phyloP scores from a whole-genome alignment of 2,329 filamentous ascomycete genomes.

The Tothia fuscella region DNA sequence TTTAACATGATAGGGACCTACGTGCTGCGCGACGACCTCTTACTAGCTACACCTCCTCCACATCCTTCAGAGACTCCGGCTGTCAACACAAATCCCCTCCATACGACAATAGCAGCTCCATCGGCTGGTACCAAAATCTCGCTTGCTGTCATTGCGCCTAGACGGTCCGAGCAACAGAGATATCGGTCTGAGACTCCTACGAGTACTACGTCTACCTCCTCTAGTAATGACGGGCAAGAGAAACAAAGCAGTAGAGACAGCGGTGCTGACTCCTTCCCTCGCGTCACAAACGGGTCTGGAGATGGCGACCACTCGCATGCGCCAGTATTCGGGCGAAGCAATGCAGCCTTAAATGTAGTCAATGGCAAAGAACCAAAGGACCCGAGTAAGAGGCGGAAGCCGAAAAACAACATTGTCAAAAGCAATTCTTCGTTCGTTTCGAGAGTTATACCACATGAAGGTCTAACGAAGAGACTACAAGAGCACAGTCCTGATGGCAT shows the following conservation, averaged over 20 bases:
- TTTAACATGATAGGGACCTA: slow-evolving; percentile 63
- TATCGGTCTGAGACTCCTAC: slow-evolving; percentile 24
- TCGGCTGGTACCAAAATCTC: slow-evolving; percentile 77
- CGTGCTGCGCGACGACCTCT: slow-evolving; percentile 76
- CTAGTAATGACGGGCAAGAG: slow-evolving; percentile 21
- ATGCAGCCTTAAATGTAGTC: slow-evolving; percentile 53
- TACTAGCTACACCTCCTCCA: slow-evolving; percentile 74
- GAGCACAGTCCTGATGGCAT: slow-evolving; percentile 69
- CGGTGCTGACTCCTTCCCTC: slow-evolving; percentile 32
- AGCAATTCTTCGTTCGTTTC: slow-evolving; percentile 98
- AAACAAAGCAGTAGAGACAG: slow-evolving; percentile 30
- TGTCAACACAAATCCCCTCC: slow-evolving; percentile 79
- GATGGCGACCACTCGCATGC: slow-evolving; percentile 13
- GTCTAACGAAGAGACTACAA: slow-evolving; percentile 61
- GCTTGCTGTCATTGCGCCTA: slow-evolving; percentile 50
- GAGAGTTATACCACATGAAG: slow-evolving; percentile 84
- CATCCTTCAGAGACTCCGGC: slow-evolving; percentile 88
- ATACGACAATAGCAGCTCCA: slow-evolving; percentile 73
- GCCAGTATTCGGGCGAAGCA: slow-evolving; percentile 77
- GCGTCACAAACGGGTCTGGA: slow-evolving; percentile 23
- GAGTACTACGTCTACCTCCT: slow-evolving; percentile 29
- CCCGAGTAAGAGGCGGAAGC: slow-evolving; percentile 67
- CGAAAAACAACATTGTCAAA: slow-evolving; percentile 97
- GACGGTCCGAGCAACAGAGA: slow-evolving; percentile 29
- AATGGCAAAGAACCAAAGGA: slow-evolving; percentile 56